phyloP scores from a whole-genome alignment of 2,329 filamentous ascomycete genomes.

The Colletotrichum destructivum region DNA sequence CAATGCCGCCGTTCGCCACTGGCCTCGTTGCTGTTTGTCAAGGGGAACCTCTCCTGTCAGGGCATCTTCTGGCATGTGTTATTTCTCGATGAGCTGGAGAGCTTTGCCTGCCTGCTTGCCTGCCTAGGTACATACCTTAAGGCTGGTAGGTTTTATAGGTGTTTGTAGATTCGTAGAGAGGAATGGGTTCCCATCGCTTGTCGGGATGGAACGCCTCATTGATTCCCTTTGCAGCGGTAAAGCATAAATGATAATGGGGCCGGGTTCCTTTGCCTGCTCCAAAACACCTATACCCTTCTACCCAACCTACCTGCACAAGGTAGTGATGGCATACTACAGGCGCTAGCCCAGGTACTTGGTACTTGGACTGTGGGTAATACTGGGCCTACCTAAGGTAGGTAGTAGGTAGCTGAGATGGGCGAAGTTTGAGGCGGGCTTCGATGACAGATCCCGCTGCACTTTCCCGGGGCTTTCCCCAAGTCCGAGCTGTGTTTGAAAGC shows the following conservation, averaged over 20 bases:
- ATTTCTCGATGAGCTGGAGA: neutral
- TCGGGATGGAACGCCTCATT: neutral
- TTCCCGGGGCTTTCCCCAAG: slow-evolving; percentile 25
- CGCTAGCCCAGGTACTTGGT: neutral
- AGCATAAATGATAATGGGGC: neutral
- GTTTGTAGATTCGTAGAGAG: too few species aligned
- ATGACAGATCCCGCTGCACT: slow-evolving; percentile 37
- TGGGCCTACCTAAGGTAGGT: neutral
- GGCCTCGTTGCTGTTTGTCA: neutral
- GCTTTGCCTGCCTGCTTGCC: neutral
- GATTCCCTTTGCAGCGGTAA: neutral
- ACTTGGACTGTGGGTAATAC: too few species aligned
- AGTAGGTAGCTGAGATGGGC: neutral
- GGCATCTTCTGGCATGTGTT: too few species aligned
- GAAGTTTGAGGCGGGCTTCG: slow-evolving; percentile 21
- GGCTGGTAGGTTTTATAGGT: too few species aligned
- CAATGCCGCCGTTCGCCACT: neutral
- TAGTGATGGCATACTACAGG: neutral
- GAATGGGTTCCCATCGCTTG: neutral
- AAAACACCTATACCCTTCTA: neutral
- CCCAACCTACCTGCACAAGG: too few species aligned
- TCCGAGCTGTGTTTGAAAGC: slow-evolving; percentile 30
- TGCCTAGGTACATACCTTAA: too few species aligned
- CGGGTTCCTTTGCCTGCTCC: neutral
- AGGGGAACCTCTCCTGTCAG: too few species aligned